Base-by-base conservation (phyloP, 1,284 basidiomycete genomes). In the Boletellus deceptivus region DNA sequence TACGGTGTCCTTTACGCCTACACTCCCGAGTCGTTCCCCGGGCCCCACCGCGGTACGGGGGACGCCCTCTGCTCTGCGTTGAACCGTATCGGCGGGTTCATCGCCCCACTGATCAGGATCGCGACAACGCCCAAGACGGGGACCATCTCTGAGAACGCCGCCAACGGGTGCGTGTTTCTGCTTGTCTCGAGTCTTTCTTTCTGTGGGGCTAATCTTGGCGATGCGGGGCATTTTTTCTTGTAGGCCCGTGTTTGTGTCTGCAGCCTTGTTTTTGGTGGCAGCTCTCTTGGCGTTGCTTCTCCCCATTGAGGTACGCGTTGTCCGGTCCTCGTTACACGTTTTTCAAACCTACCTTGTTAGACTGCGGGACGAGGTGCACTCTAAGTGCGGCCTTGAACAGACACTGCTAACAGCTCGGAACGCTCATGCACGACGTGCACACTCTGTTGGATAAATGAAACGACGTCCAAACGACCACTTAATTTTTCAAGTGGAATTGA, bases 21-120 rank as follows among this genome's bases (percentile, higher is more conserved):
- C 57, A 79, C 79, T 1, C 84, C 84, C 17, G 83, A 85, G 58
- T 76, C 83, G 10, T 86, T 86, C 70, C 82, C 83, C 0, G 79
- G 80, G 0, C 80, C 82, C 1, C 77, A 80, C 49, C 73, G 84
- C 36, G 84, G 82, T 5, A 84, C 84, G 0, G 84, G 82, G 4
- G 82, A 85, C 55, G 83, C 82, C 1, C 66, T 85, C 27, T 73
- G 77, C 53, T 69, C 76, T 53, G 75, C 75, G 6, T 70, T 78
- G 51, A 81, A 82, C 61, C 73, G 83, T 36, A 70, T 84, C 37
- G 73, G 74, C 37, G 83, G 83, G 18, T 69, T 84, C 46, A 73
- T 81, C 27, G 75, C 78, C 0, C 79, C 80, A 17, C 68, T 81
- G 34, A 79, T 82, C 63, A 77, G 78, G 55, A 77, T 76, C 40